These are phyloP conservation scores for Zymoseptoria passerinii DNA, from an alignment of 2,329 filamentous ascomycete genomes.

Conservation along the genomic window DNA sequence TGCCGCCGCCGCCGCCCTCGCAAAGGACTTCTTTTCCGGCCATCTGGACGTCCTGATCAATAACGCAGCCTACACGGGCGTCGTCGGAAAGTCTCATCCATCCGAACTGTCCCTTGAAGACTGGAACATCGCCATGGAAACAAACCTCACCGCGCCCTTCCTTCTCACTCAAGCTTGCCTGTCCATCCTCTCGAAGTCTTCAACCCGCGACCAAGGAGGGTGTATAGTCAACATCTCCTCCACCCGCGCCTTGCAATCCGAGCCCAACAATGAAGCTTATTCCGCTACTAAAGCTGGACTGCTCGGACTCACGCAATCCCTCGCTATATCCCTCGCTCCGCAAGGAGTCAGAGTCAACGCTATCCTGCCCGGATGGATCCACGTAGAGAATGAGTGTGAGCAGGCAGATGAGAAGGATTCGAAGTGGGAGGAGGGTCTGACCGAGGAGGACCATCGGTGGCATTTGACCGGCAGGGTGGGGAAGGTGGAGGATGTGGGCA, in stretches of 20 bases:
- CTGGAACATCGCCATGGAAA: slow-evolving; percentile 32
- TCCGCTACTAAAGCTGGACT: slow-evolving; percentile 45
- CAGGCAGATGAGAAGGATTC: slow-evolving; percentile 34
- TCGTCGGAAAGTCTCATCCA: slow-evolving; percentile 27
- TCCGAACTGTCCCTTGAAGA: slow-evolving; percentile 31
- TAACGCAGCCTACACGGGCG: slow-evolving; percentile 35
- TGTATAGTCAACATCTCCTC: slow-evolving; percentile 43
- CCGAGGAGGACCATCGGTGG: slow-evolving; percentile 40
- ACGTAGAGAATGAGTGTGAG: slow-evolving; percentile 39
- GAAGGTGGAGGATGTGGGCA: slow-evolving; percentile 40
- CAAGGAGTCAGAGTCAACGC: slow-evolving; percentile 41
- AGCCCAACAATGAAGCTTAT: slow-evolving; percentile 44
- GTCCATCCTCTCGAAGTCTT: slow-evolving; percentile 19
- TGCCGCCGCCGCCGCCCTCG: slow-evolving; percentile 23
- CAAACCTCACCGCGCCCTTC: slow-evolving; percentile 34
- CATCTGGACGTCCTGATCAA: slow-evolving; percentile 37
- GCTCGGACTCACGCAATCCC: slow-evolving; percentile 42
- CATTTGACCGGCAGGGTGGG: slow-evolving; percentile 45
- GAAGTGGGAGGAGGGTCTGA: slow-evolving; percentile 41
- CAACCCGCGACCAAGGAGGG: slow-evolving; percentile 13
- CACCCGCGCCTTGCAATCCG: slow-evolving; percentile 43
- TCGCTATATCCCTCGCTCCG: slow-evolving; percentile 40
- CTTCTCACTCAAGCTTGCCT: slow-evolving; percentile 24
- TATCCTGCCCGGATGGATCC: slow-evolving; percentile 46
- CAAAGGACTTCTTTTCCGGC: slow-evolving; percentile 29